A percentile compares a stretch with the other conserved stretches of the same genome.
Conservation (phyloP, 2,329 filamentous ascomycete genomes). For the Achaetomium macrosporum region DNA sequence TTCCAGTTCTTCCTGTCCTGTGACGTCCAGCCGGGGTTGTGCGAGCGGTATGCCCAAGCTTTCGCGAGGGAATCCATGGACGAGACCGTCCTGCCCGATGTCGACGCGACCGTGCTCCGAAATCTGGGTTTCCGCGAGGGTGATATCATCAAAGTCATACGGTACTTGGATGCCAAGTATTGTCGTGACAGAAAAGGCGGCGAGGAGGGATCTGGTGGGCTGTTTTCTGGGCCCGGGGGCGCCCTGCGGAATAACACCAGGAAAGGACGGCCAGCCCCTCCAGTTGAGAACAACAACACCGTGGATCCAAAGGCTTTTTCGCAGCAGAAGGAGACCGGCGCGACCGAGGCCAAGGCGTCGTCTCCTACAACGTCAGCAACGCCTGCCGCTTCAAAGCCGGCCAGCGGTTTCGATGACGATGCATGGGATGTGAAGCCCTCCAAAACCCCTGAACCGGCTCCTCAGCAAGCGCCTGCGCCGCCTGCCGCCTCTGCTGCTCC, state of each 20-base stretch:
- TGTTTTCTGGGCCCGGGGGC: conserved; percentile 93
- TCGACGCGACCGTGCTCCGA: conserved; percentile 74
- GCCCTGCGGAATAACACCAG: conserved; percentile 88
- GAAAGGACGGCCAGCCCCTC: conserved; percentile 80
- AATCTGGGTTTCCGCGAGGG: conserved; percentile 92
- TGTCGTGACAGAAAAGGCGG: conserved; percentile 58
- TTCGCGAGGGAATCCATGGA: conserved; percentile 94
- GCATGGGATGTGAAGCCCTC: conserved; percentile 94
- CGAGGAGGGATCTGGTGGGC: conserved; percentile 57
- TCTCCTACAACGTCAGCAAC: conserved; percentile 35
- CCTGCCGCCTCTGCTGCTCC: conserved; percentile 32
- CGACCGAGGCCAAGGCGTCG: conserved; percentile 25
- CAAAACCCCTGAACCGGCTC: conserved; percentile 41
- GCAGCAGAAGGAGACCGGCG: conserved; percentile 46
- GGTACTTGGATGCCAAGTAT: conserved; percentile 75
- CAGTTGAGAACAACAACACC: conserved; percentile 78
- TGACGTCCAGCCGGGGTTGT: conserved; percentile 86
- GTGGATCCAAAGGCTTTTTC: conserved; percentile 85
- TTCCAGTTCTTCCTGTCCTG: conserved; percentile 96
- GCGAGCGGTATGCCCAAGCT: conserved; percentile 86
- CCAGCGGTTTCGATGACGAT: conserved; percentile 81
- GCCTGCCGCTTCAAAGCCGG: conserved; percentile 27
- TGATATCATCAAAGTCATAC: conserved; percentile 94
- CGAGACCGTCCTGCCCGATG: conserved; percentile 84
- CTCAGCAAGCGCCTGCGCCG: conserved; percentile 18